Conservation (phyloP, 2,329 filamentous ascomycete species). For the Dactylella cylindrospora region DNA sequence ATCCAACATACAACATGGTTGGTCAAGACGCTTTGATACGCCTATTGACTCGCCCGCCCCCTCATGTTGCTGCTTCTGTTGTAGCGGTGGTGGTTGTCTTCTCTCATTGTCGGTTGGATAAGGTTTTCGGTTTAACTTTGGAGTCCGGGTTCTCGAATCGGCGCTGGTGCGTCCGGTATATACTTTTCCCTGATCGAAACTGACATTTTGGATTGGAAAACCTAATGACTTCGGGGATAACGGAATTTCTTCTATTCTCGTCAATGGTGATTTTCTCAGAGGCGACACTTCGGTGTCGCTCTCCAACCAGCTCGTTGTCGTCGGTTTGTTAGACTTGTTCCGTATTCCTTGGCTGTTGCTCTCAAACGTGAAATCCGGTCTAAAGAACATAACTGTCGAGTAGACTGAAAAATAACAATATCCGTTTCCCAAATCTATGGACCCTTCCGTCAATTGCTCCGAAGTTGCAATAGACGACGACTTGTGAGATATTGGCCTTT, state of each 20-base stretch:
- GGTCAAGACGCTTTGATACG: conserved; percentile 5
- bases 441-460: too few species aligned
- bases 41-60: background rate
- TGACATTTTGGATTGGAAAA: background rate
- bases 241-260: conserved; percentile 14
- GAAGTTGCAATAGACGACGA: too few species aligned
- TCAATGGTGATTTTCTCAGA: background rate
- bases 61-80: background rate
- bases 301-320: conserved; percentile 29
- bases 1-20: conserved; percentile 5
- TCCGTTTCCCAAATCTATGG: conserved; percentile 5
- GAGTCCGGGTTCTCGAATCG: background rate
- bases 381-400: conserved; percentile 36
- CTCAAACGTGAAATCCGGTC: conserved; percentile 32
- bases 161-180: background rate
- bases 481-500: conserved; percentile 24
- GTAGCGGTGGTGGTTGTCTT: too few species aligned
- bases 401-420: conserved; percentile 24
- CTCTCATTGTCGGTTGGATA: conserved; percentile 10
- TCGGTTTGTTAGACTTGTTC: background rate
- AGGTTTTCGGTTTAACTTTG: conserved; percentile 26
- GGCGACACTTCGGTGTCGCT: conserved; percentile 29
- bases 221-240: conserved; percentile 13
- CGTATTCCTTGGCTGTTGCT: conserved; percentile 4
- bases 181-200: conserved; percentile 1